phyloP scores from a whole-genome alignment of 1,284 basidiomycete genomes.

The Irpex sp. region DNA sequence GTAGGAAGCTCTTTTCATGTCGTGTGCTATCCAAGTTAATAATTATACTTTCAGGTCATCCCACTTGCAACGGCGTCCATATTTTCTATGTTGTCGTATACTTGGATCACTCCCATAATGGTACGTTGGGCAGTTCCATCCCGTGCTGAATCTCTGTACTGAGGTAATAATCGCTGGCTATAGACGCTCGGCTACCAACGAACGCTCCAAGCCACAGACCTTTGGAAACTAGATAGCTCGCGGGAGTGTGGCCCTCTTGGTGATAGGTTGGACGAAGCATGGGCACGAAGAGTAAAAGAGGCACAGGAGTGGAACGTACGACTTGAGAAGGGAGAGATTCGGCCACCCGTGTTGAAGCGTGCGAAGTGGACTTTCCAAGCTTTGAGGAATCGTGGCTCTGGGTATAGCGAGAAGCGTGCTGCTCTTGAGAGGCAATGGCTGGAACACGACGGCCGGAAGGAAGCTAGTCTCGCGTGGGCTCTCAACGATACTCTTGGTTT shows the following conservation, averaged over 20 bases:
- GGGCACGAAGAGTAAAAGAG: conserved; percentile 39
- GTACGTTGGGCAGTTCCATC: conserved; percentile 25
- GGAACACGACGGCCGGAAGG: conserved; percentile 41
- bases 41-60: conserved; percentile 35
- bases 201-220: conserved; percentile 67
- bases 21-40: conserved; percentile 26
- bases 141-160: not conserved
- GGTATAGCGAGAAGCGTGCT: conserved; percentile 28
- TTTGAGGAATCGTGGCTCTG: conserved; percentile 14
- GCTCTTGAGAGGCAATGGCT: conserved; percentile 47
- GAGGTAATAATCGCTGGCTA: not conserved
- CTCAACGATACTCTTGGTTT: conserved; percentile 70
- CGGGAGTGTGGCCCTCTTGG: conserved; percentile 51
- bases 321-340: conserved; percentile 45
- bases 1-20: conserved; percentile 23
- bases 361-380: conserved; percentile 44
- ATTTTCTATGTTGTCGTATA: conserved; percentile 56
- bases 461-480: conserved; percentile 60
- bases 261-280: conserved; percentile 44
- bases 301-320: conserved; percentile 54
- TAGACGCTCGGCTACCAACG: conserved; percentile 63
- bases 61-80: conserved; percentile 57
- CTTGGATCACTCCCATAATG: conserved; percentile 73
- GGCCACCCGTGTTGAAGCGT: conserved; percentile 34
- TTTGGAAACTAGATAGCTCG: conserved; percentile 64